Evolutionary conservation across 176 grass and related monocot genomes (phyloP), one percentile per base, ranked within the genome.

Genomic region (Hyparrhenia diplandra): DNA sequence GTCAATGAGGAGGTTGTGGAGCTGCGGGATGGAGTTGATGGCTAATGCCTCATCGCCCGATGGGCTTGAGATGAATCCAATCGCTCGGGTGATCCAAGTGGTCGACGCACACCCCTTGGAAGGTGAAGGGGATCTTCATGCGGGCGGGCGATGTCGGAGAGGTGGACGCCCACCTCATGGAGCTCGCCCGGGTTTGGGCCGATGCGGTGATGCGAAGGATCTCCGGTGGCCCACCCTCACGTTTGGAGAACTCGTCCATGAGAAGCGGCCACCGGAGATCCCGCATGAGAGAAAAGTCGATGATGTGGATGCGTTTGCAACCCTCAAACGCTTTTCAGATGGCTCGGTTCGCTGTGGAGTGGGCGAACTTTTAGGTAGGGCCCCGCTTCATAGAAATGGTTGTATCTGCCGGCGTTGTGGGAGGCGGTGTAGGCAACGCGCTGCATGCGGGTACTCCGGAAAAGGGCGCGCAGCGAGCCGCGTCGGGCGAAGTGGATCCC

Each of bases 1-100:
- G n/a, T n/a, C n/a, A n/a, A n/a, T n/a, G 23, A 97, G 86, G 60
- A 97, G 76, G 43, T 85, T 89, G 81, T 97, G 92, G 32, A 97
- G 92, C 67, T 97, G 90, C 6, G 92, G 81, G 40, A 94, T 52
- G 12, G 88, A 90, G 81, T 97, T 97, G 6, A 97, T n/a, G 3
- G 94, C 92, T 10, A 97, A 10, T 1, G 81, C 88, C 85, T 97
- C 94, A 6, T 84, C 88, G 2, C 59, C 59, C 34, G 8, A 21
- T 23, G 37, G 69, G 8, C 8, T 83, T 76, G 59, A 97, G 74
- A 21, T 55, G 52, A 85, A 92, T 92, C 89, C 88, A 94, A 0
- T 81, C 74, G 61, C 35, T 40, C 30, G 94, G 31, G 14, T 63
- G 35, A 41, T 94, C 83, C 4, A 97, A 69, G 6, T 84, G 74